These are phyloP conservation scores for Sugiyamaella sp. DNA, from an alignment of 1,139 yeast species.

Conservation along the genomic window DNA sequence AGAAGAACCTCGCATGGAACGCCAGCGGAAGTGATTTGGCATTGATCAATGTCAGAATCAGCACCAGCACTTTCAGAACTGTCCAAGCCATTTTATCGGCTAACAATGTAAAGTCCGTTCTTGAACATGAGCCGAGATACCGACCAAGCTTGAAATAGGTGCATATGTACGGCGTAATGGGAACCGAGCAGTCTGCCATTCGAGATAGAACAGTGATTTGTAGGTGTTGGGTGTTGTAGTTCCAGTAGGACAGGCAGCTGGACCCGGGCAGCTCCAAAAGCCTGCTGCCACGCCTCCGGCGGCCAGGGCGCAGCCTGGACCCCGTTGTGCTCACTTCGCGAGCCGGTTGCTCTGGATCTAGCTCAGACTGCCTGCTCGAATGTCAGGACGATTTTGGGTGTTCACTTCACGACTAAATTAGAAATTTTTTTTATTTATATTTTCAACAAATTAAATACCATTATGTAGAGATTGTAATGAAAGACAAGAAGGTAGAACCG, in stretches of 20 bases:
- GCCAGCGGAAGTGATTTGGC: conserved; percentile 69
- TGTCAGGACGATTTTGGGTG: not conserved
- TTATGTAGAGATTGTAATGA: conserved; percentile 15
- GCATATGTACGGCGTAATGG: not conserved
- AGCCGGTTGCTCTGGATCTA: too few relatives aligned
- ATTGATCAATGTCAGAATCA: conserved; percentile 34
- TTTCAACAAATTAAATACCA: conserved; percentile 3
- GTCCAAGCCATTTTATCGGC: conserved; percentile 9
- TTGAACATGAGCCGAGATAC: not conserved
- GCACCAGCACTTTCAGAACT: conserved; percentile 24
- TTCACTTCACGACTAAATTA: not conserved
- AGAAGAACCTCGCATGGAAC: conserved; percentile 65
- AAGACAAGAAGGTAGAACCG: conserved; percentile 10
- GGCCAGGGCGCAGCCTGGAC: not conserved
- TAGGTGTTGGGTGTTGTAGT: too few relatives aligned
- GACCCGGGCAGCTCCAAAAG: not conserved
- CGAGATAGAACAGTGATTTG: too few relatives aligned
- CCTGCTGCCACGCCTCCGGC: not conserved
- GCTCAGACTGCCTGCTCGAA: not conserved
- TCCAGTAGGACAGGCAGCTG: not conserved
- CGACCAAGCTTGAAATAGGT: not conserved
- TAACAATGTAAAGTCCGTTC: not conserved
- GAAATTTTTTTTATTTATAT: conserved; percentile 7
- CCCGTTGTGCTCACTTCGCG: not conserved
- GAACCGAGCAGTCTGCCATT: not conserved